phyloP scores from a whole-genome alignment of 441 rosid species.

The Gossypium trilobum region DNA sequence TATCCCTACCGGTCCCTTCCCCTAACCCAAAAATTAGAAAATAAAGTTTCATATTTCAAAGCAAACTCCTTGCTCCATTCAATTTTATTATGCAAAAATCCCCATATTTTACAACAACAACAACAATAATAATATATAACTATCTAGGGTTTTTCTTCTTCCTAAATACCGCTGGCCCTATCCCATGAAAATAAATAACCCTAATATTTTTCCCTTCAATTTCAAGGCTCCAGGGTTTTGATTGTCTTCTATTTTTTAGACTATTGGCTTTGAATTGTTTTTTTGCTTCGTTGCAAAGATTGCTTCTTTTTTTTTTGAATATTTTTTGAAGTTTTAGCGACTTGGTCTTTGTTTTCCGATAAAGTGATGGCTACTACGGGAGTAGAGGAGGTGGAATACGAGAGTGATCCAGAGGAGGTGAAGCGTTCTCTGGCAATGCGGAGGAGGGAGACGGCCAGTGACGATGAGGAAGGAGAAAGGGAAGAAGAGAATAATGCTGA shows the following conservation, averaged over 20 bases:
- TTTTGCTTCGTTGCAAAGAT: not conserved
- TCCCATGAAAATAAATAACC: not conserved
- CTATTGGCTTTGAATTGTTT: not conserved
- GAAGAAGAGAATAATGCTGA: slow-evolving; percentile 23
- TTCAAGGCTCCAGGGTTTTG: slow-evolving; percentile 5
- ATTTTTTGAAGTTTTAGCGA: not conserved
- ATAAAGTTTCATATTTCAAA: too few species aligned
- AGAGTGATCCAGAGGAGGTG: slow-evolving; percentile 87
- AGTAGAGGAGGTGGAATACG: slow-evolving; percentile 57
- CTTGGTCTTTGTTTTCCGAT: slow-evolving; percentile 4
- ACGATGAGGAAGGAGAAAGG: slow-evolving; percentile 54
- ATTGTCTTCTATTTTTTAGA: slow-evolving; percentile 8
- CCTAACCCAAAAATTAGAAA: not conserved
- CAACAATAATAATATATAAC: too few species aligned
- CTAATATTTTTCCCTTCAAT: not conserved
- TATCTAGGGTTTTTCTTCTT: not conserved
- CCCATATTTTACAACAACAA: not conserved
- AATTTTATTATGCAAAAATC: slow-evolving; percentile 3
- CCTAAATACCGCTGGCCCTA: not conserved
- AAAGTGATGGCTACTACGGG: slow-evolving; percentile 39
- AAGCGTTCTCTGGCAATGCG: slow-evolving; percentile 55
- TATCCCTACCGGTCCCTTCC: not conserved
- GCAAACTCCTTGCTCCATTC: not conserved
- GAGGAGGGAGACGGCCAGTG: slow-evolving; percentile 72
- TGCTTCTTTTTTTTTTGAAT: not conserved